Conservation (phyloP, 2,329 filamentous ascomycete genomes). For the Trichoderma lentiforme region DNA sequence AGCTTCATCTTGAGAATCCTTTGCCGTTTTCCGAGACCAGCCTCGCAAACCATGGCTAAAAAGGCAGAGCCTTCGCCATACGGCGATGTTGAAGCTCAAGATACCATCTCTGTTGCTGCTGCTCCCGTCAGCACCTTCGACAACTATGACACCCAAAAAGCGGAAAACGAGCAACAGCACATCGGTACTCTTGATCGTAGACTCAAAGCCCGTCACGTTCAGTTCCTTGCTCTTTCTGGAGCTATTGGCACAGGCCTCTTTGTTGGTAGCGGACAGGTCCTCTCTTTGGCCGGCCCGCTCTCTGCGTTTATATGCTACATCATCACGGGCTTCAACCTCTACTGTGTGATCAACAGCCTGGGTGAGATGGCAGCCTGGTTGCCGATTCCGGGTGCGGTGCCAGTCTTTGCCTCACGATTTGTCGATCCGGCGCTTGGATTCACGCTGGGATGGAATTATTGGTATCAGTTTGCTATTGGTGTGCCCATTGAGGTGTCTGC, state of each 20-base stretch:
- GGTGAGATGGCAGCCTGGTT: constrained; percentile 61
- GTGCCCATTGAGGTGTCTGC: constrained; percentile 48
- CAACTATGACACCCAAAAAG: constrained; percentile 3
- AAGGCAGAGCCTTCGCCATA: background rate
- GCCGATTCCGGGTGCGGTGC: constrained; percentile 53
- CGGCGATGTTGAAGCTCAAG: constrained; percentile 10
- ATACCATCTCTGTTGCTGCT: constrained; percentile 8
- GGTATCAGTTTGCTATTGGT: constrained; percentile 48
- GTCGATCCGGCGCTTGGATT: constrained; percentile 46
- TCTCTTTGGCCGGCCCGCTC: constrained; percentile 42
- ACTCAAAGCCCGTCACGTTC: constrained; percentile 41
- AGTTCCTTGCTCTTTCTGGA: constrained; percentile 42
- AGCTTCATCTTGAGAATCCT: background rate
- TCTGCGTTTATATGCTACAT: constrained; percentile 41
- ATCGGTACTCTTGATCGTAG: constrained; percentile 36
- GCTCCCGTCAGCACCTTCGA: background rate
- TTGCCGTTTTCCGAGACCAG: background rate
- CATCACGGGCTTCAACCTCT: constrained; percentile 46
- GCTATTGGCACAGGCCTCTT: constrained; percentile 45
- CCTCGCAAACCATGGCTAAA: background rate
- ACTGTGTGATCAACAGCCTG: constrained; percentile 47
- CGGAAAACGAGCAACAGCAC: constrained; percentile 26
- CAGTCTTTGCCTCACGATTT: constrained; percentile 47
- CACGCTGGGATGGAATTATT: constrained; percentile 51
- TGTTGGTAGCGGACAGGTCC: constrained; percentile 41